Conservation (phyloP, 441 rosid genomes). For the Hura crepitans region DNA sequence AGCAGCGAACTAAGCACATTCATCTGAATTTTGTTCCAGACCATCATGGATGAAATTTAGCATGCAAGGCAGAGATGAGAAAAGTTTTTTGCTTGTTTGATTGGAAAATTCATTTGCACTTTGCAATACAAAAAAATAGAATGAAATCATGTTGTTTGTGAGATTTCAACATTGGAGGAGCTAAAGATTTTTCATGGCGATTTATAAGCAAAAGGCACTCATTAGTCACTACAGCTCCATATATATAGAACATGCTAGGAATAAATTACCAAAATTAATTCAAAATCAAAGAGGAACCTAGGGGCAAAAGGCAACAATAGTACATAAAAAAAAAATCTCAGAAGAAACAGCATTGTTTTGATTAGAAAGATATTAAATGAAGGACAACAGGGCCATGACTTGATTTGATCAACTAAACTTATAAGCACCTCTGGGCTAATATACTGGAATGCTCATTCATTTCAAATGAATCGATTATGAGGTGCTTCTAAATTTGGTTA, state of each 20-base stretch:
- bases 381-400: background rate
- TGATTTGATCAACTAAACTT: background rate
- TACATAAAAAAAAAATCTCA: background rate
- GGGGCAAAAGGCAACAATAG: background rate
- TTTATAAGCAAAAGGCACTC: background rate
- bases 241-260: background rate
- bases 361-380: background rate
- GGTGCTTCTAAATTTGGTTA: background rate
- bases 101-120: background rate
- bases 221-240: background rate
- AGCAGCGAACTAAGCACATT: background rate
- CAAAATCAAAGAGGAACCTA: background rate
- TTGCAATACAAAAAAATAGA: background rate
- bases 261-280: background rate
- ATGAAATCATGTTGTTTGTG: background rate
- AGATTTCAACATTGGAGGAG: background rate
- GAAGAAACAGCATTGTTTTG: background rate
- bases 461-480: background rate
- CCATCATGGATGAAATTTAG: background rate
- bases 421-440: background rate
- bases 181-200: background rate
- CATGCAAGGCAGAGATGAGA: background rate
- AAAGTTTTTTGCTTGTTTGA: background rate
- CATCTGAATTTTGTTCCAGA: background rate
- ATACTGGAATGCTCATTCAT: background rate